phyloP scores from a whole-genome alignment of 305 asterid species.

The Fraxinus sp. region DNA sequence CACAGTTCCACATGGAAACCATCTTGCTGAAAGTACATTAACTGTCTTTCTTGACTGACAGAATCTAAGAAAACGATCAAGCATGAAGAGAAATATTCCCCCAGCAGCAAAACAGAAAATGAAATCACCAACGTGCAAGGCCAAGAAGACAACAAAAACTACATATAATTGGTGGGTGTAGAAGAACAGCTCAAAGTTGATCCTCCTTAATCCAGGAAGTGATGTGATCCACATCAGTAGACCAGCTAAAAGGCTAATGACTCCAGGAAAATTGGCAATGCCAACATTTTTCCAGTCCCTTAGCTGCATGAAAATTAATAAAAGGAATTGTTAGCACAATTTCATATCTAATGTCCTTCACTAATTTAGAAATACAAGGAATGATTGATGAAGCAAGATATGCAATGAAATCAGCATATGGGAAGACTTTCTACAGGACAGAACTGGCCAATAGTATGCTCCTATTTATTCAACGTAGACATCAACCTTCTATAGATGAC shows the following conservation, averaged over 20 bases:
- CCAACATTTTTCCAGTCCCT: conserved; percentile 49
- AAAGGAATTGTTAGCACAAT: neutral
- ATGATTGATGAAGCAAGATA: neutral
- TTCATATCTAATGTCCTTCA: neutral
- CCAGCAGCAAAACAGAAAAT: conserved; percentile 66
- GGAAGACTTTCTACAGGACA: neutral
- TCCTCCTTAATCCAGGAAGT: conserved; percentile 72
- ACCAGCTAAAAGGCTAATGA: conserved; percentile 71
- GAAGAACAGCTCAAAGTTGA: conserved; percentile 76
- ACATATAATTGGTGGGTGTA: conserved; percentile 80
- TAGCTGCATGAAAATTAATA: conserved; percentile 43
- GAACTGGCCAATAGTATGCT: neutral
- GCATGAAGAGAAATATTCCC: conserved; percentile 77
- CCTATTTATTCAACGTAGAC: neutral
- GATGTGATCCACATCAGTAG: conserved; percentile 85
- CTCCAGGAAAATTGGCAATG: conserved; percentile 72
- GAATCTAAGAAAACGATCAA: conserved; percentile 86
- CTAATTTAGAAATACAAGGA: neutral
- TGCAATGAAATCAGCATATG: neutral
- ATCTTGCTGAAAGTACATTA: conserved; percentile 57
- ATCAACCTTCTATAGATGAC: neutral
- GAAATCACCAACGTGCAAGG: conserved; percentile 75
- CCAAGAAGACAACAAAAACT: conserved; percentile 69
- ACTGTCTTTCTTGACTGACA: conserved; percentile 70
- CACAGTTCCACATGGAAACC: conserved; percentile 78